These are phyloP conservation scores for Ustilaginoidea virens DNA, from an alignment of 2,329 filamentous ascomycete genomes.

Conservation along the genomic window DNA sequence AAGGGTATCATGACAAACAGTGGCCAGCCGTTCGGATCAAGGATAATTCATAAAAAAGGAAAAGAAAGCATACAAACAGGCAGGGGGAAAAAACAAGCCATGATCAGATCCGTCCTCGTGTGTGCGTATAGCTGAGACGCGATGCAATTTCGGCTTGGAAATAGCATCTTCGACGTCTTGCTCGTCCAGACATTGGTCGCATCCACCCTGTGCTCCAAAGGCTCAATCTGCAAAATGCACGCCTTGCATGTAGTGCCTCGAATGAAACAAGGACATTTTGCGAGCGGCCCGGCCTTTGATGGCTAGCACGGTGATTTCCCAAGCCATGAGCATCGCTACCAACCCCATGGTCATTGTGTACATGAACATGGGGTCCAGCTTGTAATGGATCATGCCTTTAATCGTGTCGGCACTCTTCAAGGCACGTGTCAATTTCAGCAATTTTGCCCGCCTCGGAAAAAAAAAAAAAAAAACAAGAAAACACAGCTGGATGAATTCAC, in stretches of 20 bases:
- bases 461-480: no score
- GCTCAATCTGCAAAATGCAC: no score
- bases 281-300: constrained; percentile 74
- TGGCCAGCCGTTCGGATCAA: background rate
- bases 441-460: background rate
- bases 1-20: background rate
- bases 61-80: no score
- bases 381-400: constrained; percentile 56
- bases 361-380: constrained; percentile 80
- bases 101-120: no score
- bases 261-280: constrained; percentile 6
- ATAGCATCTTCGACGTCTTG: no score
- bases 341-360: constrained; percentile 81
- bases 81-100: no score
- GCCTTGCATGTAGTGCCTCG: no score
- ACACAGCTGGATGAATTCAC: constrained; percentile 19
- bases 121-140: no score
- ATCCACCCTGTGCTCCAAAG: no score
- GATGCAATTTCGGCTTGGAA: no score
- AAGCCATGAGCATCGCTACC: constrained; percentile 72
- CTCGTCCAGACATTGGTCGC: no score
- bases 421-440: background rate
- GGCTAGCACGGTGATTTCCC: constrained; percentile 61
- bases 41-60: no score
- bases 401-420: constrained; percentile 63